Evolutionary conservation across 345 rosid genomes (phyloP), one percentile per base, ranked within the genome.

Genomic region (Salix suchowensis): DNA sequence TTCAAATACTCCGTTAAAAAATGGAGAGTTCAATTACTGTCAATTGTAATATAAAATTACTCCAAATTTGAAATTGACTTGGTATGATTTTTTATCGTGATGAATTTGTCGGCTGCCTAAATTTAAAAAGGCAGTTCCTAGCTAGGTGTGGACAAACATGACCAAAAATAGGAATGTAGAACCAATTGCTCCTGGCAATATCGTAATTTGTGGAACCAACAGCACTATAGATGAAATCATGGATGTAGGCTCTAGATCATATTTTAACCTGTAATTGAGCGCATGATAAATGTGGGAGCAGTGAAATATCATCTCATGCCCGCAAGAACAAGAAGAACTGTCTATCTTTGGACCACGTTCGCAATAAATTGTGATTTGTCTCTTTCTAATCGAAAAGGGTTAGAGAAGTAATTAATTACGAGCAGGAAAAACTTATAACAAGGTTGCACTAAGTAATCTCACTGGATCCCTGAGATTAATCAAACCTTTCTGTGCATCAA

Each of bases 201-300:
- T n/a, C 12, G 4, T 46, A 14, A 46, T 58, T 58, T 58, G 62
- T n/a, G 11, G 14, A n/a, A 6, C 24, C 28, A 9, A 9, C 62
- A n/a, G 64, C 64, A 9, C 64, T 14, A 58, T 0, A 3, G 64
- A 58, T 58, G 64, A 58, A 58, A 23, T 58, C 28, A 23, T 58
- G 15, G 23, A 58, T 58, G 64, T 1, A 58, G 4, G 64, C 64
- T 58, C 28, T 10, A 58, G 14, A 58, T 58, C 26, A 55, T 55
- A 55, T n/a, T 55, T 55, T 55, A 55, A 54, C 24, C 60, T 54
- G 12, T 54, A 19, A 55, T 8, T 21, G 72, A 70, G 54, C 54
- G 44, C 44, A 40, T 40, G 65, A 76, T 70, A 72, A 70, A 72
- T n/a, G 15, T 76, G 67, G 68, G n/a, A 46, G 78, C 74, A 14